Evolutionary conservation across 2,329 filamentous ascomycete species (phyloP).

Genomic region (Phoma sp.): DNA sequence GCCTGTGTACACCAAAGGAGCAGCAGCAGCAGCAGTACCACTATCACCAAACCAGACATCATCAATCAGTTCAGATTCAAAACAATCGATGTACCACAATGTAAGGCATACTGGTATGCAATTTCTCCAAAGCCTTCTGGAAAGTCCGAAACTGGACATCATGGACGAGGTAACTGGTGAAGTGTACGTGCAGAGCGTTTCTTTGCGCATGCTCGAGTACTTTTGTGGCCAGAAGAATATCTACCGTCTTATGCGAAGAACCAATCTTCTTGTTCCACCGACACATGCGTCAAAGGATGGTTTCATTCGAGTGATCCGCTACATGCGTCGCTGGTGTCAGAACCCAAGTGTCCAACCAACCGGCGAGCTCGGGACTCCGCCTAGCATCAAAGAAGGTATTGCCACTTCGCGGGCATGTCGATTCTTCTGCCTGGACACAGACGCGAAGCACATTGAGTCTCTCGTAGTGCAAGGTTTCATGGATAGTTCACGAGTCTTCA

Average conservation of each 20-base stretch:
- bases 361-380: slow-evolving; percentile 7
- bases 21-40: no score
- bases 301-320: slow-evolving; percentile 5
- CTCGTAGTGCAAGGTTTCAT: background rate
- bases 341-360: background rate
- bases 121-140: background rate
- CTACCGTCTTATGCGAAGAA: background rate
- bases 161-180: background rate
- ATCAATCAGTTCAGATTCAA: background rate
- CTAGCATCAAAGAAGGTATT: slow-evolving; percentile 8
- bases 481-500: background rate
- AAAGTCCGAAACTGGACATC: background rate
- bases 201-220: background rate
- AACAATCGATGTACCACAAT: background rate
- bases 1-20: background rate
- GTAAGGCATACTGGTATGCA: background rate
- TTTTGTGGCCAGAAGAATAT: background rate
- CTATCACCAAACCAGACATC: no score
- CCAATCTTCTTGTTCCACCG: background rate
- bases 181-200: background rate
- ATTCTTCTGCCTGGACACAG: background rate
- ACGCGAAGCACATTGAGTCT: slow-evolving; percentile 4
- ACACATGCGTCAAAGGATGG: background rate
- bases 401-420: slow-evolving; percentile 7
- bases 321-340: slow-evolving; percentile 14